Conservation (phyloP, 495 filamentous ascomycete genomes). For the Zalerion maritima region DNA sequence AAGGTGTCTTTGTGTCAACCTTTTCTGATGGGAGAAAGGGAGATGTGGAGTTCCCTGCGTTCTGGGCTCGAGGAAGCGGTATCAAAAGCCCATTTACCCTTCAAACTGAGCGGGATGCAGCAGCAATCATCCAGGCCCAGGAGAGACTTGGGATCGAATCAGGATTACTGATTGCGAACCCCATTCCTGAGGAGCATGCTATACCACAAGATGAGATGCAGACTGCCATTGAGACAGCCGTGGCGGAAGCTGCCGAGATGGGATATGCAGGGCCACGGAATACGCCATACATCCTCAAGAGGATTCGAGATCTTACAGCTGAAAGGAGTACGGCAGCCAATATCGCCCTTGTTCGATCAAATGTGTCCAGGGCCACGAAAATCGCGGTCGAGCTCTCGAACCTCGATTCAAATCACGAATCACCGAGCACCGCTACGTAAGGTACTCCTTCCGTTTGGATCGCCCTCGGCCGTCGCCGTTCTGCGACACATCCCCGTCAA, state of each 20-base stretch:
- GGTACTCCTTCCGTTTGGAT: no score
- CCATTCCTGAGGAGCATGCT: slow-evolving; percentile 55
- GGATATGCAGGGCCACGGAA: slow-evolving; percentile 63
- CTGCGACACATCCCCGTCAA: no score
- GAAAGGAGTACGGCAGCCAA: slow-evolving; percentile 64
- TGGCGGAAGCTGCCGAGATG: slow-evolving; percentile 52
- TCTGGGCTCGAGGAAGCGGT: slow-evolving; percentile 78
- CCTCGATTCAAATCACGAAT: no score
- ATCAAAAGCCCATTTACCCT: slow-evolving; percentile 61
- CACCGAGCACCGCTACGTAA: no score
- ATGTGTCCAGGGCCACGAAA: slow-evolving; percentile 64
- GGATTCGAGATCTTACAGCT: slow-evolving; percentile 66
- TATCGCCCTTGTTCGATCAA: slow-evolving; percentile 58
- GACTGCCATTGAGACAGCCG: slow-evolving; percentile 52
- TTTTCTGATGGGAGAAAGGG: slow-evolving; percentile 66
- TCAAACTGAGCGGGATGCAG: slow-evolving; percentile 63
- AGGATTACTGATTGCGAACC: slow-evolving; percentile 78
- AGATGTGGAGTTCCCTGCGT: slow-evolving; percentile 67
- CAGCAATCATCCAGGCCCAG: slow-evolving; percentile 53
- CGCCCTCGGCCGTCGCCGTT: no score
- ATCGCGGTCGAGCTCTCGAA: slow-evolving; percentile 64
- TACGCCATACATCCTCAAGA: slow-evolving; percentile 73
- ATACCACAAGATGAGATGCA: slow-evolving; percentile 65
- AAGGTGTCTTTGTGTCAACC: slow-evolving; percentile 73
- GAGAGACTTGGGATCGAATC: slow-evolving; percentile 49